These are phyloP conservation scores for Pestalotiopsis sp. DNA, from an alignment of 2,329 filamentous ascomycete species.

Conservation along the genomic window DNA sequence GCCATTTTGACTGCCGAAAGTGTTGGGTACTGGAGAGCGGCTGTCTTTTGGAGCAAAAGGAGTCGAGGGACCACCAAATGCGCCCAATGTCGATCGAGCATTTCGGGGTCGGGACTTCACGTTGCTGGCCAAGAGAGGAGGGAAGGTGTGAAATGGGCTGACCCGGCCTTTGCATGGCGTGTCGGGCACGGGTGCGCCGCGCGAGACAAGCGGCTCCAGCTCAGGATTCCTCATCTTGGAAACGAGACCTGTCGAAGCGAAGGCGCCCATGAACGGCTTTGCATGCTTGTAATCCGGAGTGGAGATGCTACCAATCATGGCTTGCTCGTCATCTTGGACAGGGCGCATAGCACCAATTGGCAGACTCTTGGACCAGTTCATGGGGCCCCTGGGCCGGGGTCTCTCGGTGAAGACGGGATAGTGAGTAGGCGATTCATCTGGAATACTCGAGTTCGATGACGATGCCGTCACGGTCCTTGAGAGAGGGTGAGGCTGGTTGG, in stretches of 20 bases:
- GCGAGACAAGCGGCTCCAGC: constrained; percentile 60
- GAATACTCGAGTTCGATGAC: constrained; percentile 77
- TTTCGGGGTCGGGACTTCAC: constrained; percentile 62
- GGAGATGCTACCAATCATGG: constrained; percentile 50
- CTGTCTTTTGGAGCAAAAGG: constrained; percentile 70
- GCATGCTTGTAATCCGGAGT: constrained; percentile 80
- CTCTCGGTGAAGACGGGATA: constrained; percentile 57
- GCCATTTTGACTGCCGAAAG: constrained; percentile 59
- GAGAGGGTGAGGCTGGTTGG: constrained; percentile 74
- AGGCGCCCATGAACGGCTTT: constrained; percentile 79
- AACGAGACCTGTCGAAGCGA: constrained; percentile 91
- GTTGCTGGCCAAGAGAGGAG: constrained; percentile 58
- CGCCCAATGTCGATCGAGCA: constrained; percentile 59
- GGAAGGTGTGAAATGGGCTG: constrained; percentile 69
- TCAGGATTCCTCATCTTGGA: constrained; percentile 90
- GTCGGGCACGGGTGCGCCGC: constrained; percentile 71
- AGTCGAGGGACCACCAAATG: constrained; percentile 79
- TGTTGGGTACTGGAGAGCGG: constrained; percentile 40
- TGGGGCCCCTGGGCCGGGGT: constrained; percentile 50
- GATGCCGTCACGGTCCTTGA: constrained; percentile 87
- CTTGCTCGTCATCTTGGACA: constrained; percentile 20
- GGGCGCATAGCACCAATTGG: constrained; percentile 45
- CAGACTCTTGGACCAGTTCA: constrained; percentile 74
- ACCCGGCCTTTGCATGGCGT: constrained; percentile 92
- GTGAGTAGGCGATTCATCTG: constrained; percentile 69